Conservation (phyloP, 768 basidiomycete species). For the Boletus insuetus region DNA sequence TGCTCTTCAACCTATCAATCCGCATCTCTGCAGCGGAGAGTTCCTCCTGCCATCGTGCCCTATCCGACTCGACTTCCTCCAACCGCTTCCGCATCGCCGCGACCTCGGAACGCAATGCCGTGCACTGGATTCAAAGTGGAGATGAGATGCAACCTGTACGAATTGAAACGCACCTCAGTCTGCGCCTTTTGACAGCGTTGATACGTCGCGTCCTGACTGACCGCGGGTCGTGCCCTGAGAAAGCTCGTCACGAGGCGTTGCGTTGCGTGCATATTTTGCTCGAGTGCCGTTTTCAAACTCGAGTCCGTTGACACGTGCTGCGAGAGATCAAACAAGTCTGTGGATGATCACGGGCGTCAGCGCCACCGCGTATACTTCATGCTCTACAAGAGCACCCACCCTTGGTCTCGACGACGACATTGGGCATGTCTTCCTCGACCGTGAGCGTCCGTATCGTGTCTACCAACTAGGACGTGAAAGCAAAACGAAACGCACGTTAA, state of each 20-base stretch:
- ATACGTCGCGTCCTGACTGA: conserved; percentile 40
- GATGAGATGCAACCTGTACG: not conserved
- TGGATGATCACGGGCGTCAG: not conserved
- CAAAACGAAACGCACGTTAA: not conserved
- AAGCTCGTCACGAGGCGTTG: conserved; percentile 58
- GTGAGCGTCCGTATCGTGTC: conserved; percentile 63
- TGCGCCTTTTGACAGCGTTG: conserved; percentile 50
- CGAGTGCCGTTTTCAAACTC: conserved; percentile 41
- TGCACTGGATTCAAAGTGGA: conserved; percentile 42
- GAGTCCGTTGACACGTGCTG: conserved; percentile 31
- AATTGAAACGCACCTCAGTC: conserved; percentile 51
- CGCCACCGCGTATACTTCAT: not conserved
- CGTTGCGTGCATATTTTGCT: conserved; percentile 56
- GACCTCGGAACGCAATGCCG: conserved; percentile 57
- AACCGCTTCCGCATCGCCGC: conserved; percentile 48
- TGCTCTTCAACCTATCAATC: conserved; percentile 57
- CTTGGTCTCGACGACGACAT: conserved; percentile 40
- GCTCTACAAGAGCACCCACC: conserved; percentile 28
- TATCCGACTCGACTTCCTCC: conserved; percentile 47
- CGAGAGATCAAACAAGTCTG: conserved; percentile 33
- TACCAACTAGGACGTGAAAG: conserved; percentile 47
- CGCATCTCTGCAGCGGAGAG: conserved; percentile 59
- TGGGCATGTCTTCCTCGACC: conserved; percentile 47
- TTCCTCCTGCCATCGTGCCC: conserved; percentile 46
- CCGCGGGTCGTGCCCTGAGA: conserved; percentile 35